These are phyloP conservation scores for Diplotaxis tenuifolia DNA, from an alignment of 345 rosid genomes.

Conservation along the genomic window DNA sequence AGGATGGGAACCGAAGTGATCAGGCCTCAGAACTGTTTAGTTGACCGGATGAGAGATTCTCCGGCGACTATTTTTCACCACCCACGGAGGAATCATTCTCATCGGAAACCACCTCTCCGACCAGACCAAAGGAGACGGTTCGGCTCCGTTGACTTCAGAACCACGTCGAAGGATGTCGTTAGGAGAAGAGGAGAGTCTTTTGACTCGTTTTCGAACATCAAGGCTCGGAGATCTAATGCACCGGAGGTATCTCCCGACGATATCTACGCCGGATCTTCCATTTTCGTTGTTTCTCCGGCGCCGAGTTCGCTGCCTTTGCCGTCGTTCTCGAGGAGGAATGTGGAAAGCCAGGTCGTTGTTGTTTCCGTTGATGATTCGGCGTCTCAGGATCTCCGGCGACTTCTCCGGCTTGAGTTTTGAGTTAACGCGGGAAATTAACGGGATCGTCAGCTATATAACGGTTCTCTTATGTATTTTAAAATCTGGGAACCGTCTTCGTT, in stretches of 20 bases:
- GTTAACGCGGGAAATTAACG: not conserved
- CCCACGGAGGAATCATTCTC: slow-evolving; percentile 48
- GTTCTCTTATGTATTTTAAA: not conserved
- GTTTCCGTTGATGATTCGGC: slow-evolving; percentile 53
- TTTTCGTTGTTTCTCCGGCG: slow-evolving; percentile 49
- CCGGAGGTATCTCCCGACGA: slow-evolving; percentile 43
- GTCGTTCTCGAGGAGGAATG: slow-evolving; percentile 51
- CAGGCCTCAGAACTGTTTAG: slow-evolving; percentile 70
- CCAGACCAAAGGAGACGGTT: slow-evolving; percentile 41
- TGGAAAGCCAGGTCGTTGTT: slow-evolving; percentile 19
- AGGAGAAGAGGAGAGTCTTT: slow-evolving; percentile 60
- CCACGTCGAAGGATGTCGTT: slow-evolving; percentile 19
- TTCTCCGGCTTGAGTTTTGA: slow-evolving; percentile 55
- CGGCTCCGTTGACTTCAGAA: slow-evolving; percentile 40
- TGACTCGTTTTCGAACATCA: slow-evolving; percentile 41
- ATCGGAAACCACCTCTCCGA: slow-evolving; percentile 46
- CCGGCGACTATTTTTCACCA: slow-evolving; percentile 44
- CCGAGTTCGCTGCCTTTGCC: slow-evolving; percentile 72
- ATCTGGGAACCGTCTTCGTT: not conserved
- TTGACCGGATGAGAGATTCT: slow-evolving; percentile 44
- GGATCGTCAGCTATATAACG: slow-evolving; percentile 21
- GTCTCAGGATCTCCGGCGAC: slow-evolving; percentile 61
- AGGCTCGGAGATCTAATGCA: slow-evolving; percentile 24
- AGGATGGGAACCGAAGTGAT: slow-evolving; percentile 79
- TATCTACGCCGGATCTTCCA: slow-evolving; percentile 63